Evolutionary conservation across 2,329 filamentous ascomycete genomes (phyloP), one percentile per base, ranked within the genome.

Genomic region (Lanzia echinophila): DNA sequence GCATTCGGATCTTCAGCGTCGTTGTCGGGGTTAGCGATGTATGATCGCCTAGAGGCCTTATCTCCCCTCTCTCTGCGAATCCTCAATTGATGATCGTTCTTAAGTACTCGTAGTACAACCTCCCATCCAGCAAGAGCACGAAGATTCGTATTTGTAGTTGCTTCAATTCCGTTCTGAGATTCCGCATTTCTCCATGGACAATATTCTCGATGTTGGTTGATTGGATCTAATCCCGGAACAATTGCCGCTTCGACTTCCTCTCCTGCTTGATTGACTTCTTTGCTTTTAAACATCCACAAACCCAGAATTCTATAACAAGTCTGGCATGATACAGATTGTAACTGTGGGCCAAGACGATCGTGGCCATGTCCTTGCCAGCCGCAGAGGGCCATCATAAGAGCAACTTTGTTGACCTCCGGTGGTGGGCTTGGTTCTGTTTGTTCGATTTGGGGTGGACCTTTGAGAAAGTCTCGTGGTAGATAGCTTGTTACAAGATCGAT

Each of bases 261-360:
- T 34, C 76, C 70, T 0, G 76, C 76, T 15, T 72, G 70, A 55
- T 81, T 78, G 31, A 86, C 79, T 63, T 82, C 80, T 69, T 85
- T 90, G 68, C 84, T 85, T 65, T 84, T 87, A 69, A 95, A 97
- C 75, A 99, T 86, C 94, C 94, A 99, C 2, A 99, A 76, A 0
- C 94, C 94, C 0, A 97, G 76, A 1, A 91, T 83, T 56, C 94
- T 84, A 65, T 95, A 87, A 68, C 94, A 99, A 19, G 89, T 88
- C 55, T 86, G 79, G 69, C 94, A 99, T 70, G 59, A 72, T 53
- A 66, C 84, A 69, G 63, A 83, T 71, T 66, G 63, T 5, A 60
- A 38, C 50, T 68, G 65, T 43, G 36, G 42, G 2, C 66, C 65
- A n/a, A 67, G 50, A 17, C 60, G 59, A 17, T 61, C 58, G 49